These are phyloP conservation scores for Corynascus novoguineensis DNA, from an alignment of 495 filamentous ascomycete species.

Conservation along the genomic window DNA sequence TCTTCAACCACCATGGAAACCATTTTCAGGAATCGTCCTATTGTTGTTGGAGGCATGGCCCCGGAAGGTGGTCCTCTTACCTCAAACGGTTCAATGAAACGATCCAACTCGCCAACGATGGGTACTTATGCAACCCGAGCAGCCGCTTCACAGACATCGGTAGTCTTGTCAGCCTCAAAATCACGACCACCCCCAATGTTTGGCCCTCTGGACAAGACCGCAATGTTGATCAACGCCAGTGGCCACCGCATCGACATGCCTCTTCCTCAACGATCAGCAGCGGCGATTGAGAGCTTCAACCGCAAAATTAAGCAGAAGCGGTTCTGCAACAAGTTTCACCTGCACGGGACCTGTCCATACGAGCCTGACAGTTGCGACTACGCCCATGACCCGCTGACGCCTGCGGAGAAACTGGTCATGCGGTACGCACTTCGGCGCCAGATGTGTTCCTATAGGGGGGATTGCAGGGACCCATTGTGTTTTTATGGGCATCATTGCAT, in stretches of 20 bases:
- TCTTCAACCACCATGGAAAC: constrained; percentile 29
- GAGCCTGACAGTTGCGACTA: constrained; percentile 41
- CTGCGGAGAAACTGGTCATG: constrained; percentile 37
- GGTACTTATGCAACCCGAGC: neutral
- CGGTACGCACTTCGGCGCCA: constrained; percentile 29
- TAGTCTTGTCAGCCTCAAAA: neutral
- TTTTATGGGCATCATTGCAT: constrained; percentile 42
- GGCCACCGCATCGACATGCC: constrained; percentile 41
- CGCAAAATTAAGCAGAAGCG: constrained; percentile 33
- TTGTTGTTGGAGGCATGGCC: neutral
- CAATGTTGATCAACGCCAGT: constrained; percentile 42
- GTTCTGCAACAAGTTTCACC: constrained; percentile 43
- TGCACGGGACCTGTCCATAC: constrained; percentile 35
- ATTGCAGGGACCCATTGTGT: constrained; percentile 41
- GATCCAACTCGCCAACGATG: neutral
- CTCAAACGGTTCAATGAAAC: neutral
- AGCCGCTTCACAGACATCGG: neutral
- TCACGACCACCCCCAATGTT: neutral
- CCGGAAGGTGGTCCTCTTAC: neutral
- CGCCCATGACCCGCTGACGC: constrained; percentile 29
- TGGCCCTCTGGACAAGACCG: constrained; percentile 24
- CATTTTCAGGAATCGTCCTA: constrained; percentile 16
- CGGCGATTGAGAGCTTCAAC: constrained; percentile 5
- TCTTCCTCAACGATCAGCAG: constrained; percentile 4
- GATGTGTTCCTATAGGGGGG: constrained; percentile 28